Conservation (phyloP, 352 stramenopile species). For the Thalassiosira livingstoniorum region DNA sequence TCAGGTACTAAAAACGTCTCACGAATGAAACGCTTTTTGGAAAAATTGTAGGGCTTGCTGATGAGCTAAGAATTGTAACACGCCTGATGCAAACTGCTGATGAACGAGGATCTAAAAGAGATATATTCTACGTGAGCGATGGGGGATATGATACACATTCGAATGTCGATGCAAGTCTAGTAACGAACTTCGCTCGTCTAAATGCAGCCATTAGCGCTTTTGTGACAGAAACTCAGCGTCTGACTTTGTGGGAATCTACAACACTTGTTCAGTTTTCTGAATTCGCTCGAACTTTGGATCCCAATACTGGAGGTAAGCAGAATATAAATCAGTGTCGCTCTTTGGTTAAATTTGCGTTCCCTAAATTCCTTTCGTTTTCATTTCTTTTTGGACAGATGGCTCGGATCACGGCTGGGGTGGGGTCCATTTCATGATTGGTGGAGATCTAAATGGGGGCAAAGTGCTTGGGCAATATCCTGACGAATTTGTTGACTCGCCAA, state of each 20-base stretch:
- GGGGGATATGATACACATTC: constrained; percentile 76
- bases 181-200: constrained; percentile 50
- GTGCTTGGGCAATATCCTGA: constrained; percentile 79
- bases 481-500: constrained; percentile 63
- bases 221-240: constrained; percentile 67
- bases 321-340: too few relatives aligned
- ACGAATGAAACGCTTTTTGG: too few relatives aligned
- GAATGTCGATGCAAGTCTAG: constrained; percentile 46
- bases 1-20: too few relatives aligned
- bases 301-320: constrained; percentile 69
- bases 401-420: constrained; percentile 77
- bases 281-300: constrained; percentile 78
- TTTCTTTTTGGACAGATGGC: too few relatives aligned
- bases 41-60: constrained; percentile 21
- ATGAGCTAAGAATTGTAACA: constrained; percentile 65
- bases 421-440: constrained; percentile 69
- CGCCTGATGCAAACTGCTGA: constrained; percentile 64
- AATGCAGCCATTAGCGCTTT: constrained; percentile 69
- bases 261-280: constrained; percentile 73
- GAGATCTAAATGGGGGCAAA: constrained; percentile 71
- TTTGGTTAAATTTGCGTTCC: too few relatives aligned
- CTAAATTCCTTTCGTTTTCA: too few relatives aligned
- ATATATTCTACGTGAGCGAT: constrained; percentile 74
- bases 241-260: constrained; percentile 68
- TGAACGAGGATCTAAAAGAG: constrained; percentile 45